phyloP scores from a whole-genome alignment of 2,329 filamentous ascomycete species.

The Fusarium humuli region DNA sequence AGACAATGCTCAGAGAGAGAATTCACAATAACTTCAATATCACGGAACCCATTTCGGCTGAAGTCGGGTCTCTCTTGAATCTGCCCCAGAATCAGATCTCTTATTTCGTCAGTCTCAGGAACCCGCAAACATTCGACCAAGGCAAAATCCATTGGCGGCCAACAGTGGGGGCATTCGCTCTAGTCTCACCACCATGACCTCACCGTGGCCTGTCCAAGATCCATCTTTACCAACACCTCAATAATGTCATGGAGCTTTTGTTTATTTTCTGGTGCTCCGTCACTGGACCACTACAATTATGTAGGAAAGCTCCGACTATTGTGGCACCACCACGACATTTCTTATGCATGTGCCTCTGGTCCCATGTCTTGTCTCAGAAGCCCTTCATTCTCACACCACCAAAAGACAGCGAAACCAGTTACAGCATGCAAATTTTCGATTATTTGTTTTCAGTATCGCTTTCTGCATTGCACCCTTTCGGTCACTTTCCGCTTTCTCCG shows the following conservation, averaged over 20 bases:
- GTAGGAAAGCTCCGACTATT: conserved; percentile 15
- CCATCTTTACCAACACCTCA: not conserved
- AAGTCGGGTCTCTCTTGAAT: conserved; percentile 23
- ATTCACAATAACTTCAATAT: not conserved
- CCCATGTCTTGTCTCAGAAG: conserved; percentile 19
- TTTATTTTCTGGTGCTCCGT: not conserved
- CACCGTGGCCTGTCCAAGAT: conserved; percentile 34
- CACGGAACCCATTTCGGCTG: conserved; percentile 34
- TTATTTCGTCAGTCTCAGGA: conserved; percentile 2
- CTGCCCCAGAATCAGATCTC: conserved; percentile 16
- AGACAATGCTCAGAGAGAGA: not conserved
- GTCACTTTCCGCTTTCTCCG: conserved; percentile 31
- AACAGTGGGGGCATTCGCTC: conserved; percentile 25
- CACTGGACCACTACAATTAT: not conserved
- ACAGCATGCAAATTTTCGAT: conserved; percentile 1
- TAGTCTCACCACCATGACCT: conserved; percentile 45
- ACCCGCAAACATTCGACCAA: conserved; percentile 36
- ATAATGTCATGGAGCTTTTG: not conserved
- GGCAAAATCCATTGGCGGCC: conserved; percentile 22
- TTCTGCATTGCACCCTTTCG: conserved; percentile 11
- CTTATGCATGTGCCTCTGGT: conserved; percentile 8
- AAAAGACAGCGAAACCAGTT: not conserved
- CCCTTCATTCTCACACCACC: conserved; percentile 18
- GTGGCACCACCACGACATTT: conserved; percentile 26
- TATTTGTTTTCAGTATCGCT: not conserved